Base-by-base conservation (phyloP, 192 early-diverging fungal species). In the Coemansia sp. region DNA sequence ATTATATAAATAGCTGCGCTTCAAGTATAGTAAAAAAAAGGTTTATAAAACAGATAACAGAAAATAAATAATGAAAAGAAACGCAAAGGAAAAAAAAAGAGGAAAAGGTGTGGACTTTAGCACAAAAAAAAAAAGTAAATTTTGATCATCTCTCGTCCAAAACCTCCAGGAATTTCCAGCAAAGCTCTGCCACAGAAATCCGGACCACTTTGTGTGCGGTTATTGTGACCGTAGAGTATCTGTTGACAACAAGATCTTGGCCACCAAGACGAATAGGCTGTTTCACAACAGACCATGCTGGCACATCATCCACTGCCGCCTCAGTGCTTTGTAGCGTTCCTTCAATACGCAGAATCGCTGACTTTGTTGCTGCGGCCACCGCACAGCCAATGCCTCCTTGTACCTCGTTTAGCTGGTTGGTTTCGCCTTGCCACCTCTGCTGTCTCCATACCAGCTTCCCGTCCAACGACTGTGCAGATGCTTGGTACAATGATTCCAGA, bases 251-350 rank as follows among this genome's bases (percentile, higher is more conserved):
- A 8, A 66, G 13, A 33, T 45, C 34, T 16, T 53, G 62, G 12
- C 77, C 68, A 45, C 64, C 64, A 21, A 80, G 35, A 5, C 72
- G 72, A 49, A 80, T 29, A 53, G 61, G 46, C 65, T 80, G 77
- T 5, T 56, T 56, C 29, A 56, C 53, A 56, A 56, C 25, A 16
- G 53, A 3, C 28, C 53, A 31, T 31, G 29, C 4, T n/a, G n/a
- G 16, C 15, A 30, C 53, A 9, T 34, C 18, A 16, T 56, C 34
- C 56, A 68, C 62, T 57, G 46, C 7, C 40, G 23, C 7, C 40
- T 25, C 53, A 26, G 48, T 42, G 26, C 40, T 20, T 21, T 45
- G 53, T 7, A 39, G 40, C 0, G 21, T 15, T 13, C 71, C 77
- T 30, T 74, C 68, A 1, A 74, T 65, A 2, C 53, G 4, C 28